Base-by-base conservation (phyloP, 495 filamentous ascomycete genomes). In the Neurospora terricola region DNA sequence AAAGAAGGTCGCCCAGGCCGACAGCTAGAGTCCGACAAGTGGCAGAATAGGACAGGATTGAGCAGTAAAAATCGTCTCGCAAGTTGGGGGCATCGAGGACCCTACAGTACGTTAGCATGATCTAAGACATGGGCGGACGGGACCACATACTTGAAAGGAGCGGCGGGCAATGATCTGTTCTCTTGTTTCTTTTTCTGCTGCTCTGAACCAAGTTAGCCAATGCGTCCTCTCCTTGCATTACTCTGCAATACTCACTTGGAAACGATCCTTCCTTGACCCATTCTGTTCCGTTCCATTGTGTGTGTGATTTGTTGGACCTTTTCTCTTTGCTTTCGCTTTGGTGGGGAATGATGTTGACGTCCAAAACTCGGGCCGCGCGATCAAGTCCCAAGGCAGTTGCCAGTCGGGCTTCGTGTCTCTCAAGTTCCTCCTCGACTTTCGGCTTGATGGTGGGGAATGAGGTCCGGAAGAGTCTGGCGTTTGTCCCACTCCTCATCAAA, bases 31-130 rank as follows among this genome's bases (percentile, higher is more conserved):
- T 91, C 39, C 91, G 88, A 40, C 87, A 86, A 9, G 87, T 90
- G 30, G 85, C 81, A 2, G 90, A 96, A 80, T 98, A 98, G 8
- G 96, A 93, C 69, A 99, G 86, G 9, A 94, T 86, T 0, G 94
- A 94, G 81, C 94, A 98, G 79, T 99, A 99, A 77, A 94, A 99
- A 80, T 99, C 96, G 79, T 99, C 96, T 37, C 93, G 87, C 68
- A 98, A 86, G 34, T 88, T 87, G 2, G 95, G 94, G 5, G 96
- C 96, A 83, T 97, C 93, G 16, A 99, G 83, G 4, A 97, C 94
- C 81, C 84, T 86, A 48, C 78, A 84, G 69, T 73, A 68, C 10
- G 76, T 76, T 42, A 75, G 76, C 42, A 23, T 30, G 42, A 62
- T 23, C 16, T 34, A 48, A 23, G 37, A 43, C 2, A 27, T 34